A percentile compares a stretch with the other conserved stretches of the same genome.
Evolutionary conservation across 768 basidiomycete species (phyloP).

Genomic region (Russula compacta): DNA sequence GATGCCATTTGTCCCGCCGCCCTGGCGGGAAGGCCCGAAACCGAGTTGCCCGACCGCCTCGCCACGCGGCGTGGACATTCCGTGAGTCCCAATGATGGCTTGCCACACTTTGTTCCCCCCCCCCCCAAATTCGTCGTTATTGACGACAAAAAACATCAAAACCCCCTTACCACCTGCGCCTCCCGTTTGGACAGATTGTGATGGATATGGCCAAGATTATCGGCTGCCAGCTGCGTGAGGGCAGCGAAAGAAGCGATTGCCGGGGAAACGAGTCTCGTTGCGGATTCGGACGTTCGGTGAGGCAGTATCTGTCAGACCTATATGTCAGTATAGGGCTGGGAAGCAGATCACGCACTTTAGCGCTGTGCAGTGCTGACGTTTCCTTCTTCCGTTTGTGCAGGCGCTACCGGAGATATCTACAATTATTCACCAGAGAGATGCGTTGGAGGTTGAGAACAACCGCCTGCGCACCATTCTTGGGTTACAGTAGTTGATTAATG

Average conservation of each 20-base stretch:
- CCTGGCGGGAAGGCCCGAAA: not conserved
- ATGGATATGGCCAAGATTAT: slow-evolving; percentile 1
- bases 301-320: not conserved
- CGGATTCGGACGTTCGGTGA: slow-evolving; percentile 1
- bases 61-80: slow-evolving; percentile 1
- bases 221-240: too few species aligned
- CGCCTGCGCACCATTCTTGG: not conserved
- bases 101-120: not conserved
- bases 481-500: not conserved
- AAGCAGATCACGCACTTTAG: not conserved
- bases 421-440: slow-evolving; percentile 3
- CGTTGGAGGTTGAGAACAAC: not conserved
- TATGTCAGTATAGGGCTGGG: too few species aligned
- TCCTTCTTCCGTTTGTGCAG: not conserved
- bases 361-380: not conserved
- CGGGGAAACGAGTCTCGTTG: not conserved
- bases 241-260: not conserved
- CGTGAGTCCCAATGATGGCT: not conserved
- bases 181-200: not conserved
- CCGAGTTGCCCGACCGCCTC: not conserved
- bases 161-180: too few species aligned
- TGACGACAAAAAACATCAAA: not conserved
- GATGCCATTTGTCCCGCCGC: slow-evolving; percentile 1
- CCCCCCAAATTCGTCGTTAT: too few species aligned
- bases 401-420: slow-evolving; percentile 1